phyloP scores from a whole-genome alignment of 2,329 filamentous ascomycete species.

The Ceratocystis huliohia region DNA sequence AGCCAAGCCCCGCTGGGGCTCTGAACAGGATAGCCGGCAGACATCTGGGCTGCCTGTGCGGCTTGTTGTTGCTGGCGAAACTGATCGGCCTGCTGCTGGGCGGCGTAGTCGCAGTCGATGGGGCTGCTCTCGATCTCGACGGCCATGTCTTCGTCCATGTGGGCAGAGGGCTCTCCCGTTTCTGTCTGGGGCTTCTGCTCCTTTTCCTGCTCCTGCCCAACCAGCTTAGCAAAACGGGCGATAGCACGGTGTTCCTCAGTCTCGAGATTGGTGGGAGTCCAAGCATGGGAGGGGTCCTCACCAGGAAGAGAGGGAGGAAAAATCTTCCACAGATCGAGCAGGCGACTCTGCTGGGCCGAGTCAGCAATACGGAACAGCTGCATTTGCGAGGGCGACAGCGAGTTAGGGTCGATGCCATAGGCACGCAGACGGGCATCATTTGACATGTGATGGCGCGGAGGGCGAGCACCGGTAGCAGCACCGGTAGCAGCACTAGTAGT shows the following conservation, averaged over 20 bases:
- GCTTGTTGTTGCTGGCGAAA: not conserved
- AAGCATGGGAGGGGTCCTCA: constrained; percentile 41
- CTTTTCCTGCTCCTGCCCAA: constrained; percentile 28
- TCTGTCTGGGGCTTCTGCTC: constrained; percentile 23
- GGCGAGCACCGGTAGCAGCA: not conserved
- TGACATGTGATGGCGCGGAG: constrained; percentile 18
- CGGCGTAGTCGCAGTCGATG: constrained; percentile 4
- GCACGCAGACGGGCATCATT: constrained; percentile 47
- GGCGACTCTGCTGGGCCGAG: constrained; percentile 54
- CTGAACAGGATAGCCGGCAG: constrained; percentile 12
- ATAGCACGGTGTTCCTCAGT: constrained; percentile 48
- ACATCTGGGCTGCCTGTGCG: constrained; percentile 7
- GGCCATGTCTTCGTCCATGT: constrained; percentile 19
- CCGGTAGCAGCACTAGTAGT: constrained; percentile 9
- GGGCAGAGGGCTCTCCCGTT: constrained; percentile 15
- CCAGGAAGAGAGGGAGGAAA: constrained; percentile 52
- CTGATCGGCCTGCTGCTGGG: constrained; percentile 9
- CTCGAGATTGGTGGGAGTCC: constrained; percentile 41
- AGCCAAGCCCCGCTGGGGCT: constrained; percentile 15
- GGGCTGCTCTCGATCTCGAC: constrained; percentile 12
- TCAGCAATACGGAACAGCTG: constrained; percentile 68
- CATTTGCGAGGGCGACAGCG: constrained; percentile 61
- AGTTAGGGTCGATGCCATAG: constrained; percentile 56
- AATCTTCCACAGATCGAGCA: constrained; percentile 77
- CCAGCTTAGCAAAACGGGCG: constrained; percentile 43